Base-by-base conservation (phyloP, 139 green algal species). In the Coccomyxa sp. region DNA sequence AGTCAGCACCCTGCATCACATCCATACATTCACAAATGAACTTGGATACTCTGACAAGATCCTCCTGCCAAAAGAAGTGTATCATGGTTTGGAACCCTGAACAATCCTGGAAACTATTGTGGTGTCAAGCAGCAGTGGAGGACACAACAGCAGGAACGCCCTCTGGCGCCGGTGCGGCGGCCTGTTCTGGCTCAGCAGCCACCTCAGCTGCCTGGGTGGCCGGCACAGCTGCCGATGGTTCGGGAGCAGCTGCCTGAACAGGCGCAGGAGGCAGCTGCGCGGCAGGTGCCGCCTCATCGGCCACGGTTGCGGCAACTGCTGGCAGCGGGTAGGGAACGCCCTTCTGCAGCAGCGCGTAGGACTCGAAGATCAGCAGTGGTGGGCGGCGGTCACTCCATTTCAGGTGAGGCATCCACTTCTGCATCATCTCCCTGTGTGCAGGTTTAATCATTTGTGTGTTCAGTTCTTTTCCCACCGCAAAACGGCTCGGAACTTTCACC, bases 361-460 rank as follows among this genome's bases (percentile, higher is more conserved):
- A 59, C 77, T 87, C 87, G 77, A 81, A 90, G 51, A 60, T 31
- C 66, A 85, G 45, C 66, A 91, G 82, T 58, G 85, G 86, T 12
- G 86, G 83, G 74, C 58, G 51, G 27, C 31, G 25, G 14, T 77
- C 28, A 18, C 71, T 81, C 82, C 81, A 91, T 14, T 60, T 13
- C 68, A 79, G 59, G 67, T 91, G 88, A 1, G 86, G 80, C 31
- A 88, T 82, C 81, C 86, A n/a, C 71, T 77, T 77, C 71, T 31
- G 23, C 71, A n/a, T 38, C 71, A 77, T 31, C 23, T 31, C 71
- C 71, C 71, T 77, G 71, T n/a, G 63, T 9, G 10, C 63, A 71
- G 63, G 10, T 28, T 25, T 28, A 71, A 11, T 71, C 18, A 71
- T 11, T 21, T 25, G 4, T 25, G 1, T 71, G 9, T 1, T 71